These are phyloP conservation scores for Phragmites australis DNA, from an alignment of 176 grass and related monocot genomes.

Conservation along the genomic window DNA sequence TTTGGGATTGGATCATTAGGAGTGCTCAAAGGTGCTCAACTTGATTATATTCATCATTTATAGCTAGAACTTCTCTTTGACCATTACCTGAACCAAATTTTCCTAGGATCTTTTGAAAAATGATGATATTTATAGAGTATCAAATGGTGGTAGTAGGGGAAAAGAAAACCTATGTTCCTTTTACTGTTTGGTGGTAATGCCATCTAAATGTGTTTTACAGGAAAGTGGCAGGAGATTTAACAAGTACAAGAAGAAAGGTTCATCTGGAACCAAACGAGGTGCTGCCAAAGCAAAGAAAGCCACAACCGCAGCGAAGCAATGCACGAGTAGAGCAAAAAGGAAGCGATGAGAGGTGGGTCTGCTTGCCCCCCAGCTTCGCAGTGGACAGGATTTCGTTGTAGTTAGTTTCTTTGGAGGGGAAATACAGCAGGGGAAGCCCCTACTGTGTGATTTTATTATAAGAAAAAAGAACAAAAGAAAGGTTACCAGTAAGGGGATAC, in stretches of 20 bases:
- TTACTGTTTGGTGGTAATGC: conserved; percentile 8
- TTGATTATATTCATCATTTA: background rate
- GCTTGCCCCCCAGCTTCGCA: conserved; percentile 4
- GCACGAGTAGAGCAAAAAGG: conserved; percentile 31
- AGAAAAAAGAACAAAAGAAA: too few relatives aligned
- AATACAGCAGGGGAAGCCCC: too few relatives aligned
- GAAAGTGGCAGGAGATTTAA: conserved; percentile 52
- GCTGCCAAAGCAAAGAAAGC: conserved; percentile 8
- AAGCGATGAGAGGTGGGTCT: conserved; percentile 27
- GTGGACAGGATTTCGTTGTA: conserved; percentile 10
- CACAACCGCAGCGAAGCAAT: conserved; percentile 22
- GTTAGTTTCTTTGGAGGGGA: conserved; percentile 6
- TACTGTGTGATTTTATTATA: too few relatives aligned
- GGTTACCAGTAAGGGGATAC: too few relatives aligned
- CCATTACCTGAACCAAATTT: background rate
- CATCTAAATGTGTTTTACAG: conserved; percentile 35
- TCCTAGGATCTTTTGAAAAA: background rate
- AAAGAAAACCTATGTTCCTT: background rate
- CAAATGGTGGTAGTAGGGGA: background rate
- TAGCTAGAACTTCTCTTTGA: background rate
- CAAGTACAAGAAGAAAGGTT: conserved; percentile 48
- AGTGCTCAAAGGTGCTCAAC: conserved; percentile 2
- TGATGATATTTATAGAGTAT: background rate
- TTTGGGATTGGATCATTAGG: background rate
- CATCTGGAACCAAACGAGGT: conserved; percentile 19